Base-by-base conservation (phyloP, 768 basidiomycete genomes). In the Termitomyces titanicus region DNA sequence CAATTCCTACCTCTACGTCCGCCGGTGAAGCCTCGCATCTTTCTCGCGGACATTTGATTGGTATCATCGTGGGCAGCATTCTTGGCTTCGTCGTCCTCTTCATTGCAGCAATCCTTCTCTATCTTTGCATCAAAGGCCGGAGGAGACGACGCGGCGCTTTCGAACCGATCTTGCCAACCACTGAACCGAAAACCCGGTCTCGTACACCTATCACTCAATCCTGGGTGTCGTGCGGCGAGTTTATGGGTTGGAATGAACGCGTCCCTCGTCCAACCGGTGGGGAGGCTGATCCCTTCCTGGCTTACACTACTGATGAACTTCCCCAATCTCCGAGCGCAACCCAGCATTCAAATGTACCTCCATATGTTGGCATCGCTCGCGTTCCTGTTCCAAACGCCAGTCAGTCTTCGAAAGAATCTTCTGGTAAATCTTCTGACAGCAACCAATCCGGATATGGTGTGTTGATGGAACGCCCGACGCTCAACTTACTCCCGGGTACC, bases 241-340 rank as follows among this genome's bases (percentile, higher is more conserved):
- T 70, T 15, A 77, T 70, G 20, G 71, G 64, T 20, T 86, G 84
- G n/a, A 45, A 13, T 34, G 83, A 88, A 67, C 85, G 86, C 33
- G 83, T 83, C 24, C 85, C 88, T 1, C 76, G 86, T 10, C 77
- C 78, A 29, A 88, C 85, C 47, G 88, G 88, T 6, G 86, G 87
- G 63, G 88, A 88, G 65, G 73, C 69, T 3, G 86, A 88, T 62
- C 75, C 88, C 0, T 86, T 89, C 74, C 72, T 87, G 4, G 78
- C 73, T 50, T 71, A 67, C 1, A 70, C 69, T 51, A 63, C 60
- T 3, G 64, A 58, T 11, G 59, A 64, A 20, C 53, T 57, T 25
- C 54, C 51, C 43, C 48, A 40, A 27, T 54, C 49, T 18, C 37
- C 44, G 4, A 42, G 51, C 22, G 51, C 63, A 27, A 68, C 63